Conservation (phyloP, 2,329 filamentous ascomycete species). For the Penicillium sp. region DNA sequence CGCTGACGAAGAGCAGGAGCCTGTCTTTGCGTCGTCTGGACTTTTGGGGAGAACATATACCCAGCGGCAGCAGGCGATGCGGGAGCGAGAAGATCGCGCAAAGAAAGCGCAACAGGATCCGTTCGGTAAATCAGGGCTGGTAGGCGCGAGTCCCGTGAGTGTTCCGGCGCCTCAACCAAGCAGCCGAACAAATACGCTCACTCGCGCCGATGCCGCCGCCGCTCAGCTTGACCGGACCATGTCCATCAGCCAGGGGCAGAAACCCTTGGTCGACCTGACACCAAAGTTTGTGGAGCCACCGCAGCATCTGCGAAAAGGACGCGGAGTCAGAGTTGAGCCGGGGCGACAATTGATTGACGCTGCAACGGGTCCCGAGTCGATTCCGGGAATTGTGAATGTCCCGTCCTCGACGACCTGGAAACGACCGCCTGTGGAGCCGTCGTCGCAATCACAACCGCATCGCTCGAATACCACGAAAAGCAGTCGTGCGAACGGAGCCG, state of each 20-base stretch:
- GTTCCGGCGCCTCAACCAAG: constrained; percentile 29
- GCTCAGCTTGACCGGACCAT: constrained; percentile 39
- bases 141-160: constrained; percentile 42
- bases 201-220: constrained; percentile 19
- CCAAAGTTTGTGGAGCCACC: constrained; percentile 60
- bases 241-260: constrained; percentile 44
- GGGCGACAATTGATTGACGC: constrained; percentile 37
- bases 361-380: constrained; percentile 37
- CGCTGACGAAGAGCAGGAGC: neutral
- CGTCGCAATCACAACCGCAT: constrained; percentile 16
- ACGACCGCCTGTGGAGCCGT: constrained; percentile 21
- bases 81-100: constrained; percentile 35
- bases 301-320: constrained; percentile 30
- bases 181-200: constrained; percentile 32
- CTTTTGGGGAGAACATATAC: constrained; percentile 38
- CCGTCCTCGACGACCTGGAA: constrained; percentile 39
- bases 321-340: constrained; percentile 40
- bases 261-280: constrained; percentile 64
- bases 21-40: constrained; percentile 30
- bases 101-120: constrained; percentile 36
- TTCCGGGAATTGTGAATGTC: constrained; percentile 28
- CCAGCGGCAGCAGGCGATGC: constrained; percentile 36
- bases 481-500: constrained; percentile 12
- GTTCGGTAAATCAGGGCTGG: constrained; percentile 49
- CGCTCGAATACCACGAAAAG: constrained; percentile 35